Base-by-base conservation (phyloP, 495 filamentous ascomycete species). In the Talaromyces nanjingensis region DNA sequence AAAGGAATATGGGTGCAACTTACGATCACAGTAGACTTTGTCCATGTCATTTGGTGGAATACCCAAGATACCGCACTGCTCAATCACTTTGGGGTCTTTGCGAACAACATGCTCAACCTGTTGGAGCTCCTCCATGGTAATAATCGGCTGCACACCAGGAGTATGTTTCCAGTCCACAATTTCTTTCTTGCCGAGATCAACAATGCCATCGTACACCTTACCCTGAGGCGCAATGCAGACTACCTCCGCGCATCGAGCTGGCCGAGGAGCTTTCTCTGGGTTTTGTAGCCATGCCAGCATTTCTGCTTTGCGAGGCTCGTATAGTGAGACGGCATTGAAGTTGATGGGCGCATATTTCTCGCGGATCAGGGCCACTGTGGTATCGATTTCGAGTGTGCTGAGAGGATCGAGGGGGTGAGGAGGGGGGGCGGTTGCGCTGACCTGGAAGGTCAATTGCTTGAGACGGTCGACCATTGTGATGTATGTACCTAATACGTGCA, bases 61-160 rank as follows among this genome's bases (percentile, higher is more conserved):
- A n/a, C 93, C 93, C 67, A 92, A 83, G 61, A 96, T 85, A 3
- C 81, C 84, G 71, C 93, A 97, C 72, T 97, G 93, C 74, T 97
- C 91, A 69, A 97, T 96, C 59, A 97, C 93, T 65, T 88, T 91
- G 6, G 91, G 86, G 71, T 97, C 90, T 64, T 86, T 87, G 60
- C 93, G 84, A 45, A 87, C 84, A 49, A 93, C 75, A 67, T 86
- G 83, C 73, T 97, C 93, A n/a, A 96, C 93, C 52, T 88, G 81
- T 72, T 93, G 88, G 42, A 97, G 79, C 69, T 97, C 93, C 72
- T 97, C 92, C 91, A 97, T 96, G 1, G 91, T 96, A 70, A 97
- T 96, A 67, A 96, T 81, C 22, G 93, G 93, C 77, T 97, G 93
- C 53, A 93, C 86, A 33, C 90, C 90, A 22, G 89, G 86, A 3